Evolutionary conservation across 768 basidiomycete species (phyloP), one percentile per base, ranked within the genome.

Genomic region (Dentipellis fragilis): DNA sequence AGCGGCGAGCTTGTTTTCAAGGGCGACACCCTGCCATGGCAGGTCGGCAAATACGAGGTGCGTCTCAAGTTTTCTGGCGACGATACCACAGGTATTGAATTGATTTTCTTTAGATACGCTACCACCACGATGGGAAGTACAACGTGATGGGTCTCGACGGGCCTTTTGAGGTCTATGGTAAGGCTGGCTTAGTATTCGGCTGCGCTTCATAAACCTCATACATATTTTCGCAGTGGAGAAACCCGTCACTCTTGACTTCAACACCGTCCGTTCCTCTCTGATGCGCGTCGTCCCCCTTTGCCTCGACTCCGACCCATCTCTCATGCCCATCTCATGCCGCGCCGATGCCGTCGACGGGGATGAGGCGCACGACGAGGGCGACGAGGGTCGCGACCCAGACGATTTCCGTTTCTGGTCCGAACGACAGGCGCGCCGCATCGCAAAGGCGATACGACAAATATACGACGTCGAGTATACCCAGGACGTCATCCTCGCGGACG

Each of bases 51-150:
- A 52, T 99, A 97, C 66, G 96, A 99, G 76, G 83, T 91, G 62
- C 71, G 68, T 6, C 52, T 19, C 40, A 4, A 17, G 14, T 12
- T 42, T 16, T 17, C 40, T 5, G 4, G 40, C 1, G 14, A 16
- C 7, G 3, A 16, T 12, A 5, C 40, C 10, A 42, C 40, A 16
- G 40, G 17, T 16, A 12, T 17, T 42, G 40, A 42, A 14, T 16
- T 35, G 19, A 16, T 12, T 4, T 47, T 50, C 23, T 58, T 40
- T 12, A 89, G 87, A 75, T 87, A 57, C 84, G 92, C 3, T 94
- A 93, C 66, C 96, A 99, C 64, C 94, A 97, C 65, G 92, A 96
- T 68, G 93, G 93, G 49, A 97, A 94, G 68, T 89, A 99, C 71
- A 96, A 93, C 68, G 96, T 98, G 55, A 87, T 98, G 80, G 81